Percentiles rank a stretch among this genome's conserved stretches.
Conservation (phyloP, 2,329 filamentous ascomycete genomes). For the Coleophoma crateriformis region DNA sequence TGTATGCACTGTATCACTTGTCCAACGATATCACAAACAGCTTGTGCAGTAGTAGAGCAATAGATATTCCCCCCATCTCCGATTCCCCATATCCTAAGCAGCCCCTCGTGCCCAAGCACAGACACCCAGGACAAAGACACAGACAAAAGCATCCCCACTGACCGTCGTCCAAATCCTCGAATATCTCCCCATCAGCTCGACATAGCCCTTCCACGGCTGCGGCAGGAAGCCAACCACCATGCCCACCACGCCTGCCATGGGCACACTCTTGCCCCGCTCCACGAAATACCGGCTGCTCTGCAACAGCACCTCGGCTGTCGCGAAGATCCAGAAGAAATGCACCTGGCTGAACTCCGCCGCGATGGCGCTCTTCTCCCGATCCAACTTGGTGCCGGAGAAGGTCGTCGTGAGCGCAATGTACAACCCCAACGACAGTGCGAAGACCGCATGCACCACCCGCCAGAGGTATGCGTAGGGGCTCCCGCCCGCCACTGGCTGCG, state of each 20-base stretch:
- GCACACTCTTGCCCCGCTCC: constrained; percentile 49
- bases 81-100: neutral
- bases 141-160: constrained; percentile 66
- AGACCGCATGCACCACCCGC: constrained; percentile 68
- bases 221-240: constrained; percentile 62
- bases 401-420: constrained; percentile 65
- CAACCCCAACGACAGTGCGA: constrained; percentile 63
- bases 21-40: too few relatives aligned
- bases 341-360: constrained; percentile 8
- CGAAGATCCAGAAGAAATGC: constrained; percentile 75
- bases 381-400: constrained; percentile 61
- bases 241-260: constrained; percentile 57
- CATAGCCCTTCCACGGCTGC: constrained; percentile 54
- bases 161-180: constrained; percentile 67
- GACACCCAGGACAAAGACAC: constrained; percentile 64
- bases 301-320: constrained; percentile 68
- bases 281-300: constrained; percentile 67
- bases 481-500: constrained; percentile 26
- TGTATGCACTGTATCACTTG: too few relatives aligned
- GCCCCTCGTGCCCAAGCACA: constrained; percentile 21
- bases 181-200: constrained; percentile 59
- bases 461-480: constrained; percentile 50
- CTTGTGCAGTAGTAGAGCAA: too few relatives aligned
- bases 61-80: too few relatives aligned
- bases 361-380: constrained; percentile 32